These are phyloP conservation scores for Penicillium lividum DNA, from an alignment of 495 filamentous ascomycete genomes.

Conservation along the genomic window DNA sequence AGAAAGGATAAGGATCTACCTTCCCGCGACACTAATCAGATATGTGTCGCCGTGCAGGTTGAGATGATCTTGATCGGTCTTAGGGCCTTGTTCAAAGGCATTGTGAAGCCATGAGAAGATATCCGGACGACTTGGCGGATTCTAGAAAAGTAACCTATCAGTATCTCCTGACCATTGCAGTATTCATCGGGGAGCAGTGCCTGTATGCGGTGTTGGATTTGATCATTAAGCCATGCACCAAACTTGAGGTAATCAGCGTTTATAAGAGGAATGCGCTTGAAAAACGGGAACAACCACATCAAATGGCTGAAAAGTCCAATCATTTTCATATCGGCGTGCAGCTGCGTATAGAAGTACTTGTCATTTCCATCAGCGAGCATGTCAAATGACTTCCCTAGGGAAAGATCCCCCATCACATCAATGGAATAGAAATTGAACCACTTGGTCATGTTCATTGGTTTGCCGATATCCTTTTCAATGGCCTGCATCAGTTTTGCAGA, in stretches of 20 bases:
- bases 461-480: slow-evolving; percentile 15
- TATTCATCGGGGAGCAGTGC: slow-evolving; percentile 2
- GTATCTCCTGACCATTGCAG: neutral
- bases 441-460: slow-evolving; percentile 37
- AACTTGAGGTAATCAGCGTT: slow-evolving; percentile 31
- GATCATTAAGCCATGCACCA: slow-evolving; percentile 30
- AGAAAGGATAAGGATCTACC: slow-evolving; percentile 19
- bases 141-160: slow-evolving; percentile 15
- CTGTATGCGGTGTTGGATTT: slow-evolving; percentile 14
- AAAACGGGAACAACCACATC: slow-evolving; percentile 40
- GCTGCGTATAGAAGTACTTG: slow-evolving; percentile 30
- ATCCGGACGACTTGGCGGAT: slow-evolving; percentile 26
- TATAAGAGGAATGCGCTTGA: slow-evolving; percentile 30
- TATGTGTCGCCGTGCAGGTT: slow-evolving; percentile 37
- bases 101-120: slow-evolving; percentile 37
- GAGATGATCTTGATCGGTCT: slow-evolving; percentile 22
- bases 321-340: slow-evolving; percentile 33
- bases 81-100: slow-evolving; percentile 26
- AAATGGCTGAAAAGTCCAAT: slow-evolving; percentile 37
- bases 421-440: slow-evolving; percentile 52
- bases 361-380: slow-evolving; percentile 41
- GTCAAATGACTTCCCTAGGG: slow-evolving; percentile 49
- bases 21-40: slow-evolving; percentile 45
- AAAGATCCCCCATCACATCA: slow-evolving; percentile 55
- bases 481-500: slow-evolving; percentile 27